phyloP scores from a whole-genome alignment of 2,329 filamentous ascomycete genomes.

The Ascochyta fabae region DNA sequence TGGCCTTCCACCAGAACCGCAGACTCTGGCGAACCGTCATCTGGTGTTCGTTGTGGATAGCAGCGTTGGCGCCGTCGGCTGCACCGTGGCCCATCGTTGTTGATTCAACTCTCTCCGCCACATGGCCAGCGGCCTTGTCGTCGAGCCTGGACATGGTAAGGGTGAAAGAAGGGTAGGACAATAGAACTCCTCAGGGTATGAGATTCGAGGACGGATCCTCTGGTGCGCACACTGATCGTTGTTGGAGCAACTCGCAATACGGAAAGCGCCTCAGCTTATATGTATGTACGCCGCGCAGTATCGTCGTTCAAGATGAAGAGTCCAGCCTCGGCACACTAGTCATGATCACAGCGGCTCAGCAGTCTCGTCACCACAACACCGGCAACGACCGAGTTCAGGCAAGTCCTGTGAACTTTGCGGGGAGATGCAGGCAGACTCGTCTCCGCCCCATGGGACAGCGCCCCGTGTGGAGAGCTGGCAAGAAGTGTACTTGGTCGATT shows the following conservation, averaged over 20 bases:
- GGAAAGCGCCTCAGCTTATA: conserved; percentile 14
- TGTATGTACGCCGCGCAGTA: conserved; percentile 6
- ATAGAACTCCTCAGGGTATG: neutral
- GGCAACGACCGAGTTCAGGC: conserved; percentile 20
- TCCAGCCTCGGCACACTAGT: conserved; percentile 14
- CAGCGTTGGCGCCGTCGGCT: conserved; percentile 27
- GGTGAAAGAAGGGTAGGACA: neutral
- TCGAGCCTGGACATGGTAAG: conserved; percentile 15
- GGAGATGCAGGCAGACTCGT: conserved; percentile 22
- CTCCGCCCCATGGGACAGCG: conserved; percentile 14
- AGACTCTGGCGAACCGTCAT: conserved; percentile 71
- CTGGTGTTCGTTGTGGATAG: conserved; percentile 52
- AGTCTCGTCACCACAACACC: conserved; percentile 21
- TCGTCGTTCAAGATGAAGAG: conserved; percentile 9
- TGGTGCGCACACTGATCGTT: conserved; percentile 5
- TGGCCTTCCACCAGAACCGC: conserved; percentile 81
- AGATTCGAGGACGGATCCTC: conserved; percentile 1
- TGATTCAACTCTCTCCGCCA: conserved; percentile 27
- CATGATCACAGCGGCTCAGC: conserved; percentile 14
- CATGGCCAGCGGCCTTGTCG: conserved; percentile 29
- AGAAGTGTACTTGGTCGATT: conserved; percentile 9
- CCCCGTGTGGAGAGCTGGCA: conserved; percentile 29
- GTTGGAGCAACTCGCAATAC: neutral
- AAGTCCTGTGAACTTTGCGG: conserved; percentile 26
- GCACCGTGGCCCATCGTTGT: conserved; percentile 18